Conservation (phyloP, 2,329 filamentous ascomycete genomes). For the Cladosporium austrohemisphaericum region DNA sequence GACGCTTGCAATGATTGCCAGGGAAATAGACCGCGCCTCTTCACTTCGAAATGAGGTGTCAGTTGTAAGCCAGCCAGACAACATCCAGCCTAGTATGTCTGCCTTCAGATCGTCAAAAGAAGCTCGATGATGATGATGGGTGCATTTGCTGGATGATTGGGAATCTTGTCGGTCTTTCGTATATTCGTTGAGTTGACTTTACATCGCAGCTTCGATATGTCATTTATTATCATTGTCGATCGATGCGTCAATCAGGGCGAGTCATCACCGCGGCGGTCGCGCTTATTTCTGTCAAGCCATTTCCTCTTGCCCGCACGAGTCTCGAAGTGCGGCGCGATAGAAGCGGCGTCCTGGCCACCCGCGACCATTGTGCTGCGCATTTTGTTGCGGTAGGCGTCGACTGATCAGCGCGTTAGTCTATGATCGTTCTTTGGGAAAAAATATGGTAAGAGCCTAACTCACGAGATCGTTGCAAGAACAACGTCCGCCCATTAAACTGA, state of each 20-base stretch:
- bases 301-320: slow-evolving; percentile 77
- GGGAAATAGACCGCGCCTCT: no score
- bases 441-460: slow-evolving; percentile 46
- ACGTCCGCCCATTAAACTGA: slow-evolving; percentile 78
- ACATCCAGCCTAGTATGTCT: no score
- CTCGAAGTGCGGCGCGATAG: slow-evolving; percentile 80
- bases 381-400: slow-evolving; percentile 93
- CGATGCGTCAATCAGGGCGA: slow-evolving; percentile 9
- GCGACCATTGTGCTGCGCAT: slow-evolving; percentile 77
- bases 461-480: slow-evolving; percentile 90
- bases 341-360: slow-evolving; percentile 69
- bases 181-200: no score
- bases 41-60: no score
- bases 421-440: not conserved
- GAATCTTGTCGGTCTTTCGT: no score
- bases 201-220: no score
- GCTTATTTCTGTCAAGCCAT: slow-evolving; percentile 48
- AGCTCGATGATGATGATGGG: no score
- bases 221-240: no score
- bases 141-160: no score
- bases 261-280: slow-evolving; percentile 9
- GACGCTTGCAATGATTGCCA: no score
- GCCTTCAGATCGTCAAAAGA: no score
- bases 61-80: no score
- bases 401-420: slow-evolving; percentile 44